A percentile compares a stretch with the other conserved stretches of the same genome.
phyloP scores from a whole-genome alignment of 2,329 filamentous ascomycete genomes.

The Colletotrichum truncatum region DNA sequence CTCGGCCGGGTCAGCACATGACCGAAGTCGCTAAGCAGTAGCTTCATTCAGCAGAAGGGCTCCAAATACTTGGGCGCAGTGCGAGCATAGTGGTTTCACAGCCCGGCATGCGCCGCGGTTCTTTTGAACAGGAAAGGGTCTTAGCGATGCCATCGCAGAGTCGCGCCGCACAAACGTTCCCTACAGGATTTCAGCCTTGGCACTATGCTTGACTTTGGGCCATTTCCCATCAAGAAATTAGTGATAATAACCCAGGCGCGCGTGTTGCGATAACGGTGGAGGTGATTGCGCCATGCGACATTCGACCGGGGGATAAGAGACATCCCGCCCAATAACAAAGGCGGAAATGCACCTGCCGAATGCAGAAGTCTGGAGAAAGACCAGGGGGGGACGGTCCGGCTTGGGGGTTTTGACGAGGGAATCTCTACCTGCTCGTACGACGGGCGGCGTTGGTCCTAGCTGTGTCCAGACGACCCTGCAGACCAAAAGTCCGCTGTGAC shows the following conservation, averaged over 20 bases:
- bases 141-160: not conserved
- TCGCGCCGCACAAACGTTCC: conserved; percentile 12
- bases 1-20: not conserved
- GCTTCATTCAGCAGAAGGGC: not conserved
- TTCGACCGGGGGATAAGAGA: not conserved
- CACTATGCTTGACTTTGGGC: not conserved
- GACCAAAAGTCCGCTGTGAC: not conserved
- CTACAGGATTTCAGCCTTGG: conserved; percentile 8
- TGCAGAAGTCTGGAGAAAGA: conserved; percentile 16
- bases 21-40: not conserved
- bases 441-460: not conserved
- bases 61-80: too few relatives aligned
- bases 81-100: too few relatives aligned
- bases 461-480: not conserved
- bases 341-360: conserved; percentile 16
- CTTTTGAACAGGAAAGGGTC: too few relatives aligned
- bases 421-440: not conserved
- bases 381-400: not conserved
- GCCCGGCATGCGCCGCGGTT: not conserved
- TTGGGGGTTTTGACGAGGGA: not conserved
- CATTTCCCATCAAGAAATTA: not conserved
- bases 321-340: not conserved
- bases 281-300: conserved; percentile 1
- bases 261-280: conserved; percentile 7
- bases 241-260: conserved; percentile 4